A percentile compares a stretch with the other conserved stretches of the same genome.
Evolutionary conservation across 768 basidiomycete species (phyloP).

Genomic region (Boletus fagicola): DNA sequence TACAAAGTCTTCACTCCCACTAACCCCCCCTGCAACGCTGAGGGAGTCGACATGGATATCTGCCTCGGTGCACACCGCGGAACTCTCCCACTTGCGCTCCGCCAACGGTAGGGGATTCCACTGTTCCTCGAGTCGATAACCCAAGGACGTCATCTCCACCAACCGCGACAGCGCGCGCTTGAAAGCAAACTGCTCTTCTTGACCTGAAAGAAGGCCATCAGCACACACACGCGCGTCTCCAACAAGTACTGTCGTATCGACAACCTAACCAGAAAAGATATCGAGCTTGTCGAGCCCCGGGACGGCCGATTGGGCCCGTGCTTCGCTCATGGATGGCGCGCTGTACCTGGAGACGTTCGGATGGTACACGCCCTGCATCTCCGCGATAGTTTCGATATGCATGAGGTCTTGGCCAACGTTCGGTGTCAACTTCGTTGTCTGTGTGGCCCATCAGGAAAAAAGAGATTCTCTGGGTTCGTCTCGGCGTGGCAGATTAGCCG

Average conservation of each 20-base stretch:
- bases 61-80: neutral
- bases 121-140: neutral
- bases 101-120: neutral
- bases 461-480: constrained; percentile 41
- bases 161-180: neutral
- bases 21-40: neutral
- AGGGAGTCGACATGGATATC: neutral
- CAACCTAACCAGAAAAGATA: constrained; percentile 45
- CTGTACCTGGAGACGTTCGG: constrained; percentile 48
- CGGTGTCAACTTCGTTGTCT: neutral
- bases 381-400: constrained; percentile 50
- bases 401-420: constrained; percentile 9
- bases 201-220: neutral
- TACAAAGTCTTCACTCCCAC: neutral
- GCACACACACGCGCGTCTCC: neutral
- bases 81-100: neutral
- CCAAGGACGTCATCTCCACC: neutral
- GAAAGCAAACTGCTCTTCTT: neutral
- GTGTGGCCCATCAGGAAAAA: constrained; percentile 44
- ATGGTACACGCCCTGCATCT: constrained; percentile 48
- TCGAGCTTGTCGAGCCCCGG: constrained; percentile 47
- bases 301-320: constrained; percentile 26
- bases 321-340: constrained; percentile 30
- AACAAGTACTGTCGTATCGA: neutral
- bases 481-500: constrained; percentile 41